Base-by-base conservation (phyloP, 1,284 basidiomycete genomes). In the Moniliella sp. region DNA sequence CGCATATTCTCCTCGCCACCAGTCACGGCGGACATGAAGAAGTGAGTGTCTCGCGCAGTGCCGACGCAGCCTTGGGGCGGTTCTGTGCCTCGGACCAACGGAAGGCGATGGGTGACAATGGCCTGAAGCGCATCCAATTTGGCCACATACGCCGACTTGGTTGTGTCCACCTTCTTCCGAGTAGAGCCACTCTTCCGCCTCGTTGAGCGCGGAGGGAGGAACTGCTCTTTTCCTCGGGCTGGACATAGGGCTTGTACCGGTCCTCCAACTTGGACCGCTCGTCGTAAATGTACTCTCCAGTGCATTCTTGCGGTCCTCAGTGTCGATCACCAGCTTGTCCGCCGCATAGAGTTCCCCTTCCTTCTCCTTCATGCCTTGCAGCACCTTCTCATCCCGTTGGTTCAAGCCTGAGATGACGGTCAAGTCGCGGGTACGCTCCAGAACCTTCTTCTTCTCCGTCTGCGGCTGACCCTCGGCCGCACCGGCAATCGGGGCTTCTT, bases 261-360 rank as follows among this genome's bases (percentile, higher is more conserved):
- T 55, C 53, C 38, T 57, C 54, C 32, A 58, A 45, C 45, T 53
- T 55, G 37, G 38, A 42, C 31, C 55, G 55, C 39, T 50, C 48
- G 43, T 58, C 55, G 44, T 58, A 58, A 35, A 58, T 54, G 46
- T 46, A 55, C 42, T 58, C 55, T 36, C 55, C 25, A 58, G 44
- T 3, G 55, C 55, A 31, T 58, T 58, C 49, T 57, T 57, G 23
- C 55, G 48, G 50, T 58, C 29, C 23, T 32, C 31, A 15, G 55
- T 58, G 51, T 58, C 55, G 25, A 54, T 40, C 29, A 58, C 55
- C 19, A 58, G 53, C 48, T 57, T 58, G 50, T 58, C 55, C 36
- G 43, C 52, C 19, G 51, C 44, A 39, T 52, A 46, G 36, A 58
- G 45, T 40, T 55, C 33, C 13, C 50, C 50, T 36, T 58, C 55